These are phyloP conservation scores for Pyricularia grisea DNA, from an alignment of 2,329 filamentous ascomycete species.

Conservation along the genomic window DNA sequence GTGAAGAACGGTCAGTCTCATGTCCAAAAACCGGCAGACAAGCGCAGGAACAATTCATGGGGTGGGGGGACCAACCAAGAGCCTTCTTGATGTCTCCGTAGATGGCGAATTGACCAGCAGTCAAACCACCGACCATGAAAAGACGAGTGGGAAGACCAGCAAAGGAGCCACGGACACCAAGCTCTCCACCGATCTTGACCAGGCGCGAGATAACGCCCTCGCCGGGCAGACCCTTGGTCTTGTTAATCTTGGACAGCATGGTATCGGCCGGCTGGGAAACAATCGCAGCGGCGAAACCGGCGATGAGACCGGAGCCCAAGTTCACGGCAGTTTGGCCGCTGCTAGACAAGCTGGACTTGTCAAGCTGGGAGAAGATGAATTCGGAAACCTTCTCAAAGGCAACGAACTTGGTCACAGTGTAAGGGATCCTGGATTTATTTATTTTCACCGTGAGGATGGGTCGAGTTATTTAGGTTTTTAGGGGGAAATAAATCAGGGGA, in stretches of 20 bases:
- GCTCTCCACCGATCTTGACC: slow-evolving; percentile 73
- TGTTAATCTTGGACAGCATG: slow-evolving; percentile 86
- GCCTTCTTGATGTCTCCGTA: slow-evolving; percentile 65
- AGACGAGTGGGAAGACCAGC: slow-evolving; percentile 64
- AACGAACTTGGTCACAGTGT: slow-evolving; percentile 85
- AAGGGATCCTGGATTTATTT: slow-evolving; percentile 53
- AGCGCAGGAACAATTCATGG: background rate
- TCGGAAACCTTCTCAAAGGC: slow-evolving; percentile 77
- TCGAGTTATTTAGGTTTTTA: background rate
- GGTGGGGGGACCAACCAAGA: slow-evolving; percentile 28
- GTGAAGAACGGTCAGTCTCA: background rate
- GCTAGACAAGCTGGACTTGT: slow-evolving; percentile 57
- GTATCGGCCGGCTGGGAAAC: slow-evolving; percentile 79
- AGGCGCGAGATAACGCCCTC: slow-evolving; percentile 67
- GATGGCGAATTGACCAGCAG: slow-evolving; percentile 72
- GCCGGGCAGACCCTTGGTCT: slow-evolving; percentile 71
- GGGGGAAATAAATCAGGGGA: background rate
- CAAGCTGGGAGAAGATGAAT: slow-evolving; percentile 50
- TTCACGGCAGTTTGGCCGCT: slow-evolving; percentile 64
- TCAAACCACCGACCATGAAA: slow-evolving; percentile 51
- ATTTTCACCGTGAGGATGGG: background rate
- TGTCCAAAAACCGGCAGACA: background rate
- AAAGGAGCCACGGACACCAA: slow-evolving; percentile 45
- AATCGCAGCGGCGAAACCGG: slow-evolving; percentile 72
- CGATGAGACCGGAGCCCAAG: slow-evolving; percentile 27